Percentiles rank a stretch among this genome's conserved stretches.
Conservation (phyloP, 768 basidiomycete species). For the Lactarius sanguifluus region DNA sequence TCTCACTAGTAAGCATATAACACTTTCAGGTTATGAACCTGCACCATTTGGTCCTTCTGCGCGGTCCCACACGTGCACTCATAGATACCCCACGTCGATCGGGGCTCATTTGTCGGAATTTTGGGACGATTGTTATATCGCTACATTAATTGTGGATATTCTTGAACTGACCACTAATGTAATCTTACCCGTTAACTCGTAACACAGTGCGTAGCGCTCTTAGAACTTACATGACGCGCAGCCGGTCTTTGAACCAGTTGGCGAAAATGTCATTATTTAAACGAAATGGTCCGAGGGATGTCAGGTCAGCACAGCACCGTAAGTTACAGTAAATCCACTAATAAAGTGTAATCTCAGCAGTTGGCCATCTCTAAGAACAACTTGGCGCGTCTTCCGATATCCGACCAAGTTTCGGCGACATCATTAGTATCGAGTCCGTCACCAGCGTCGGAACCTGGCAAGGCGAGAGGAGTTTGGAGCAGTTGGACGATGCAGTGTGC, state of each 20-base stretch:
- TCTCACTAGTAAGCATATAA: too few relatives aligned
- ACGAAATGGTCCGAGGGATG: neutral
- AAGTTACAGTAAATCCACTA: neutral
- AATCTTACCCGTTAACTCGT: too few relatives aligned
- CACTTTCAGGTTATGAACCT: too few relatives aligned
- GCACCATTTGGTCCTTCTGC: too few relatives aligned
- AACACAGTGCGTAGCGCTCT: neutral
- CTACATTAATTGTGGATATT: too few relatives aligned
- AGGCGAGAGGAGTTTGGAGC: neutral
- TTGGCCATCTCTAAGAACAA: conserved; percentile 1
- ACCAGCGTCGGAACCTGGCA: too few relatives aligned
- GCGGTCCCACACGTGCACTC: too few relatives aligned
- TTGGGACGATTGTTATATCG: too few relatives aligned
- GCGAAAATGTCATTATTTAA: neutral
- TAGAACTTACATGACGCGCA: neutral
- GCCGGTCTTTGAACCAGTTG: neutral
- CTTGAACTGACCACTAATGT: too few relatives aligned
- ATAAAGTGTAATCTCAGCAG: neutral
- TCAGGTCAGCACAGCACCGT: neutral
- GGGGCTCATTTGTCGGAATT: too few relatives aligned
- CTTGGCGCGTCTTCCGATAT: conserved; percentile 14
- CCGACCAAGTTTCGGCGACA: neutral
- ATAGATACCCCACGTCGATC: too few relatives aligned
- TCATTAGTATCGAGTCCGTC: neutral
- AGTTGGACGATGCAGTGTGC: conserved; percentile 1